Conservation (phyloP, 202 grass and related monocot genomes). For the Musa balbisiana region DNA sequence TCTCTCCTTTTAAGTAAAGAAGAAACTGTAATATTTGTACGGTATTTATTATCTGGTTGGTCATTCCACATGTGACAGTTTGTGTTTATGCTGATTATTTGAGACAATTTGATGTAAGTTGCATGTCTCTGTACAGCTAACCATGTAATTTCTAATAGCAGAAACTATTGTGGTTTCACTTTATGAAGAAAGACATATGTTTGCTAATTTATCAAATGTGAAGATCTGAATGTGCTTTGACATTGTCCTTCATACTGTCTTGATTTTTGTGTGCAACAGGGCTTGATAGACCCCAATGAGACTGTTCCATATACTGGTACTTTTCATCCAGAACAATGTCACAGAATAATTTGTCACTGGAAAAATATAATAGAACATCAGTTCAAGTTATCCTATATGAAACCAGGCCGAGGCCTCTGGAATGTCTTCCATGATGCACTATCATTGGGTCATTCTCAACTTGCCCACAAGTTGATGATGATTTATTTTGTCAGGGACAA, state of each 20-base stretch:
- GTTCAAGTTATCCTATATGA: not conserved
- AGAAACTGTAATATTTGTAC: not conserved
- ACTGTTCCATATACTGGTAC: not conserved
- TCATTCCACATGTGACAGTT: not conserved
- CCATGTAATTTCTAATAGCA: not conserved
- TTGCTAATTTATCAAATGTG: not conserved
- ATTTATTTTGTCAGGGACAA: slow-evolving; percentile 6
- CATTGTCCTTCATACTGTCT: not conserved
- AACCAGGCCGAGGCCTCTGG: not conserved
- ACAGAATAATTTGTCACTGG: slow-evolving; percentile 11
- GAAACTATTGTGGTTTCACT: not conserved
- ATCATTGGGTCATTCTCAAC: slow-evolving; percentile 6
- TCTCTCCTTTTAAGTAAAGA: not conserved
- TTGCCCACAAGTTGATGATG: not conserved
- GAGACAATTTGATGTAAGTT: not conserved
- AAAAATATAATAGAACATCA: not conserved
- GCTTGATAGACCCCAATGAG: not conserved
- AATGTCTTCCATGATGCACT: slow-evolving; percentile 13
- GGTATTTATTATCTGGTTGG: not conserved
- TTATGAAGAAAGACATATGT: too few species aligned
- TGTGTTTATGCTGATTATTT: not conserved
- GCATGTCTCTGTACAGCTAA: not conserved
- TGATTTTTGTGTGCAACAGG: not conserved
- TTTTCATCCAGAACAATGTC: not conserved
- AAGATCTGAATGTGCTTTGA: not conserved